A percentile compares a stretch with the other conserved stretches of the same genome.
Conservation (phyloP, 352 stramenopile genomes). For the Pythium diclinum region DNA sequence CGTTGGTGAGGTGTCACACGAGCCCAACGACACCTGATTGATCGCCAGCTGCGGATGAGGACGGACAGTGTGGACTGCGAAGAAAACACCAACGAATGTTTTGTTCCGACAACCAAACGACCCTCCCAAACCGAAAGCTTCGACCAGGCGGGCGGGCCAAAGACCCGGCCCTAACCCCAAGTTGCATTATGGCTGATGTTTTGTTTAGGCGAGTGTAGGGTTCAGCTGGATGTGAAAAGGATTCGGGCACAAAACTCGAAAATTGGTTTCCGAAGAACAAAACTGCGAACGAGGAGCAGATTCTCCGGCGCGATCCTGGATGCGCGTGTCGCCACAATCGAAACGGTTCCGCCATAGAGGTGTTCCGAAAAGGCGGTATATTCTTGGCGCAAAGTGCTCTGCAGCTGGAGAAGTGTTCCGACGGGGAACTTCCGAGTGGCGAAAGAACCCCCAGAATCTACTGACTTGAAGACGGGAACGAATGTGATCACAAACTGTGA, state of each 20-base stretch:
- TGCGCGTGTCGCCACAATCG: neutral
- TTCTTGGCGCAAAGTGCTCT: neutral
- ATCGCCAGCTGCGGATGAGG: neutral
- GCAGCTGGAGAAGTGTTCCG: neutral
- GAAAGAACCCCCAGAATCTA: neutral
- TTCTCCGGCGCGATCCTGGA: neutral
- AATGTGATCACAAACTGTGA: conserved; percentile 1
- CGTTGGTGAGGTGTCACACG: conserved; percentile 2
- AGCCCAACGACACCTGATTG: neutral
- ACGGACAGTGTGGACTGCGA: neutral
- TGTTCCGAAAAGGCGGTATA: conserved; percentile 4
- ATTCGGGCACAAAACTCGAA: neutral
- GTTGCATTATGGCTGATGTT: neutral
- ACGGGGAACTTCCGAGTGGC: neutral
- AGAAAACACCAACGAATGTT: neutral
- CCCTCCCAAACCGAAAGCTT: neutral
- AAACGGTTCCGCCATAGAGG: conserved; percentile 2
- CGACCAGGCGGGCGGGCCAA: no score
- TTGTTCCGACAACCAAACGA: neutral
- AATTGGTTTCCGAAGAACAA: neutral
- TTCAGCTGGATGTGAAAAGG: neutral
- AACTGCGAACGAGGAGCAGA: neutral
- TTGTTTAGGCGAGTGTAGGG: conserved; percentile 2
- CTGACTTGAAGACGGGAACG: conserved; percentile 1
- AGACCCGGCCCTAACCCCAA: neutral